phyloP scores from a whole-genome alignment of 495 filamentous ascomycete species.

The Astrothelium subdiscretum region DNA sequence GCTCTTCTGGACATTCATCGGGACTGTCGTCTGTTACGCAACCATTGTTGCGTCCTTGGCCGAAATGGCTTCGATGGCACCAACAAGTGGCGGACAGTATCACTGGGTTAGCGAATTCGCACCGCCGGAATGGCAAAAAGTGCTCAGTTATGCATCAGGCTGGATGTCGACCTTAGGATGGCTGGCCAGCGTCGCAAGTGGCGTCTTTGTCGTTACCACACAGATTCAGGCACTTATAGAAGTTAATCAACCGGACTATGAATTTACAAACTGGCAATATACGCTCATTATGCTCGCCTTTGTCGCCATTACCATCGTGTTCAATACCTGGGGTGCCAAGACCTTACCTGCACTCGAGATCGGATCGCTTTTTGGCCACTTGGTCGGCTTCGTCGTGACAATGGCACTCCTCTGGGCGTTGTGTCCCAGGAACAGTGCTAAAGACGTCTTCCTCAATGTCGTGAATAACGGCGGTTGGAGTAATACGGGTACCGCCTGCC shows the following conservation, averaged over 20 bases:
- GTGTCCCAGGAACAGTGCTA: slow-evolving; percentile 22
- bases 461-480: slow-evolving; percentile 28
- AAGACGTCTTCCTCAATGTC: slow-evolving; percentile 27
- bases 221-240: slow-evolving; percentile 27
- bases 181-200: slow-evolving; percentile 22
- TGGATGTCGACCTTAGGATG: slow-evolving; percentile 40
- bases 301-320: slow-evolving; percentile 23
- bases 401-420: slow-evolving; percentile 26
- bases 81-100: slow-evolving; percentile 38
- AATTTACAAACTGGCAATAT: slow-evolving; percentile 26
- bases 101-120: slow-evolving; percentile 40
- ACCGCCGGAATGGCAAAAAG: slow-evolving; percentile 32
- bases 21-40: slow-evolving; percentile 35
- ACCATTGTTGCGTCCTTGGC: slow-evolving; percentile 42
- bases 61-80: slow-evolving; percentile 47
- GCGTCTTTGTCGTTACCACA: slow-evolving; percentile 32
- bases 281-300: slow-evolving; percentile 31
- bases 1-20: slow-evolving; percentile 45
- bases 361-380: slow-evolving; percentile 30
- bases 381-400: slow-evolving; percentile 31
- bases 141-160: slow-evolving; percentile 36
- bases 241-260: slow-evolving; percentile 18
- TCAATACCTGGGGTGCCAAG: slow-evolving; percentile 34
- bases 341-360: slow-evolving; percentile 32
- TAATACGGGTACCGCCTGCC: slow-evolving; percentile 23